Conservation (phyloP, 2,329 filamentous ascomycete genomes). For the Colletotrichum destructivum region DNA sequence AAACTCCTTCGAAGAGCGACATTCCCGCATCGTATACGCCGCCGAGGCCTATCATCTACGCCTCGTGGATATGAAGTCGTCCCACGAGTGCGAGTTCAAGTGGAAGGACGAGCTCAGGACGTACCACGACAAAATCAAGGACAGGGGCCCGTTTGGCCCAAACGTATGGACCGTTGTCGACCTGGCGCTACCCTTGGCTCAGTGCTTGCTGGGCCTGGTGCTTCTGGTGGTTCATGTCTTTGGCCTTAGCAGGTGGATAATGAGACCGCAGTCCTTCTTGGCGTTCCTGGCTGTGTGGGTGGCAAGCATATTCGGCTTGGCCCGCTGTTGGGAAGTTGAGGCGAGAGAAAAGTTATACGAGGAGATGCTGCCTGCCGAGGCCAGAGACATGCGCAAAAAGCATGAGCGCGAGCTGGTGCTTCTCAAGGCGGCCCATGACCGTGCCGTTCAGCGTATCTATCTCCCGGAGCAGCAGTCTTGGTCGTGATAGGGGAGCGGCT, state of each 20-base stretch:
- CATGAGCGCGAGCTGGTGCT: constrained; percentile 37
- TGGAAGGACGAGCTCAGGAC: constrained; percentile 31
- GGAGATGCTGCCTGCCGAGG: constrained; percentile 24
- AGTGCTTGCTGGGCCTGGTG: neutral
- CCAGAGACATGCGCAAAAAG: constrained; percentile 34
- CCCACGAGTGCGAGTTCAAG: constrained; percentile 35
- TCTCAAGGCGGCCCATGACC: constrained; percentile 32
- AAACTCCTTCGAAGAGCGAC: constrained; percentile 33
- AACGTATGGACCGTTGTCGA: constrained; percentile 26
- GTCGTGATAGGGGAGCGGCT: neutral
- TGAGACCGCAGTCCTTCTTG: neutral
- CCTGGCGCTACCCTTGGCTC: constrained; percentile 4
- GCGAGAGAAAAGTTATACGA: constrained; percentile 30
- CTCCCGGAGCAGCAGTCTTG: constrained; percentile 10
- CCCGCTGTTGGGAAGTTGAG: neutral
- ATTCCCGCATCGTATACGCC: constrained; percentile 32
- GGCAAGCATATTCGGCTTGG: neutral
- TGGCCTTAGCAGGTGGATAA: neutral
- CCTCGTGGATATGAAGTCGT: constrained; percentile 25
- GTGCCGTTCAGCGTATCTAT: constrained; percentile 31
- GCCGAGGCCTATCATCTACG: constrained; percentile 34
- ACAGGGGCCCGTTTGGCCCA: constrained; percentile 16
- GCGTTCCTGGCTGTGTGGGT: constrained; percentile 5
- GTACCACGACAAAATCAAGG: constrained; percentile 22
- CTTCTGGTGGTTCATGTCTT: neutral